These are phyloP conservation scores for Euryodendron excelsum DNA, from an alignment of 148 eudicot genomes.

Conservation along the genomic window DNA sequence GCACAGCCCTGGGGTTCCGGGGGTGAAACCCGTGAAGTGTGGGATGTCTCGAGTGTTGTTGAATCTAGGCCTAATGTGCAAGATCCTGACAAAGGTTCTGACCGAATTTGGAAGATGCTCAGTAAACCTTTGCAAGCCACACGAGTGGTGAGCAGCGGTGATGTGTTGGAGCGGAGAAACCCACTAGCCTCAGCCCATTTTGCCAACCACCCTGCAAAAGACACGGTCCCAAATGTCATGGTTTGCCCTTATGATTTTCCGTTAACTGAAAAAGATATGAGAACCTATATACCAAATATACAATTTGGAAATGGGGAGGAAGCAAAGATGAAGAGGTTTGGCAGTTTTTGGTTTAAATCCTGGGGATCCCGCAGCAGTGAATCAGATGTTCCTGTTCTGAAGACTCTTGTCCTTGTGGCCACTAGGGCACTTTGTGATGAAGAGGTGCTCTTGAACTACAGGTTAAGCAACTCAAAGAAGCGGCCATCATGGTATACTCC, in stretches of 20 bases:
- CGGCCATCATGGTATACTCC: constrained; percentile 89
- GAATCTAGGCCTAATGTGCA: constrained; percentile 20
- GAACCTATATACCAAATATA: constrained; percentile 78
- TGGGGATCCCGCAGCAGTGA: constrained; percentile 42
- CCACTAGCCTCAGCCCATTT: constrained; percentile 86
- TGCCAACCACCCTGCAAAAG: constrained; percentile 83
- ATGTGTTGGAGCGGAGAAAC: constrained; percentile 76
- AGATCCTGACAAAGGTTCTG: constrained; percentile 54
- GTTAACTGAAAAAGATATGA: constrained; percentile 63
- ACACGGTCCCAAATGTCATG: constrained; percentile 74
- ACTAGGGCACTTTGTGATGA: constrained; percentile 64
- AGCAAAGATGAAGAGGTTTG: constrained; percentile 70
- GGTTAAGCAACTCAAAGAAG: constrained; percentile 78
- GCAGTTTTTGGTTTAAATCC: constrained; percentile 84
- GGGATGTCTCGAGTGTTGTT: constrained; percentile 51
- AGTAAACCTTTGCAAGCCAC: constrained; percentile 68
- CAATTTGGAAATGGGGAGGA: constrained; percentile 58
- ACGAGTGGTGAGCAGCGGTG: constrained; percentile 35
- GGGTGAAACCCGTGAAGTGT: constrained; percentile 60
- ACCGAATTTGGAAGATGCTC: constrained; percentile 78
- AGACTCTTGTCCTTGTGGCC: constrained; percentile 76
- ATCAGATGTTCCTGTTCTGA: constrained; percentile 50
- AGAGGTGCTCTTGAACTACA: constrained; percentile 78
- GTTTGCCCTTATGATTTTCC: constrained; percentile 90
- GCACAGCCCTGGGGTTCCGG: constrained; percentile 94